Percentiles rank a stretch among this genome's conserved stretches.
phyloP scores from a whole-genome alignment of 2,329 filamentous ascomycete species.

The Aspergillus pseudoterreus region DNA sequence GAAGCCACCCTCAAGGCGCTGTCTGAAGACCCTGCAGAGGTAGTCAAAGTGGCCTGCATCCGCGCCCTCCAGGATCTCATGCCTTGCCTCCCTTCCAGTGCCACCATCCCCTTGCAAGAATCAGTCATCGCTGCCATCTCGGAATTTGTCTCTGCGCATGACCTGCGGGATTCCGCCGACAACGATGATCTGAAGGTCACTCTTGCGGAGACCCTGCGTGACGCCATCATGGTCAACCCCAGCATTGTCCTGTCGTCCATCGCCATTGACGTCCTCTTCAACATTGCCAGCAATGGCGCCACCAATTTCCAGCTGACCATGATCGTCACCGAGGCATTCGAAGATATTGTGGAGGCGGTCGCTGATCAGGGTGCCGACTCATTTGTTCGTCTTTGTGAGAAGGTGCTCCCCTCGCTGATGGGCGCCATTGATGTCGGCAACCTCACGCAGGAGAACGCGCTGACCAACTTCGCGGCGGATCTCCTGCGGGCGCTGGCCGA shows the following conservation, averaged over 20 bases:
- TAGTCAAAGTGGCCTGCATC: slow-evolving; percentile 89
- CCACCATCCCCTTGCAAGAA: slow-evolving; percentile 57
- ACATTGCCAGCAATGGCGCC: slow-evolving; percentile 81
- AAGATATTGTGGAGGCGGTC: slow-evolving; percentile 73
- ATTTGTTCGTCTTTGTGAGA: slow-evolving; percentile 76
- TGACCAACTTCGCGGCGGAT: slow-evolving; percentile 84
- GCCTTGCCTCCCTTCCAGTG: slow-evolving; percentile 48
- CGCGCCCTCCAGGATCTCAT: slow-evolving; percentile 73
- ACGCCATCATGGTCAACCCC: slow-evolving; percentile 76
- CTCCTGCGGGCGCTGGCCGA: slow-evolving; percentile 77
- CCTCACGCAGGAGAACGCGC: slow-evolving; percentile 71
- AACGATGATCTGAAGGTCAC: slow-evolving; percentile 90
- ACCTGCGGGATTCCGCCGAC: slow-evolving; percentile 78
- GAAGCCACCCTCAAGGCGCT: slow-evolving; percentile 71
- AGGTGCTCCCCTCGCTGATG: slow-evolving; percentile 81
- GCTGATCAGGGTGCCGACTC: slow-evolving; percentile 61
- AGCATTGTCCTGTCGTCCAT: slow-evolving; percentile 68
- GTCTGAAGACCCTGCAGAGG: slow-evolving; percentile 70
- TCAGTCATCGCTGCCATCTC: slow-evolving; percentile 59
- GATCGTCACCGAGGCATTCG: slow-evolving; percentile 84
- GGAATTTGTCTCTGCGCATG: slow-evolving; percentile 73
- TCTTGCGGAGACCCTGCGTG: slow-evolving; percentile 78
- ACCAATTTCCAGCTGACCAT: slow-evolving; percentile 87
- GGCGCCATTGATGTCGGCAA: slow-evolving; percentile 86
- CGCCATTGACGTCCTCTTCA: slow-evolving; percentile 76